phyloP scores from a whole-genome alignment of 2,329 filamentous ascomycete species.

The Mollisia scopiformis region DNA sequence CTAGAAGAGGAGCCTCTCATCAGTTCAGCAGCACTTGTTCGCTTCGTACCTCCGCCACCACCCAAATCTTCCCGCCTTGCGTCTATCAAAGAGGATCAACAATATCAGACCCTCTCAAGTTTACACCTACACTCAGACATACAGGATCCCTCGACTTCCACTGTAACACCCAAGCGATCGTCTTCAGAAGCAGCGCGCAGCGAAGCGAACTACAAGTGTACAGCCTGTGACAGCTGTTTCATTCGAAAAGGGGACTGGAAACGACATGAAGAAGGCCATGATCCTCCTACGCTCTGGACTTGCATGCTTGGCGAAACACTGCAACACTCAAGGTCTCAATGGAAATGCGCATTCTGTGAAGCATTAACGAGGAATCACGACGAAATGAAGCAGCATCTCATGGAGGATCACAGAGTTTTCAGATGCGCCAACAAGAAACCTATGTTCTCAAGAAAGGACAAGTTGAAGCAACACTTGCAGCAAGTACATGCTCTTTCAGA shows the following conservation, averaged over 20 bases:
- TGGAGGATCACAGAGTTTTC: conserved; percentile 21
- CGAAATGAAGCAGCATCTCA: conserved; percentile 21
- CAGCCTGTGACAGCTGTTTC: conserved; percentile 20
- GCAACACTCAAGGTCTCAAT: neutral
- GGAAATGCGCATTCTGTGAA: conserved; percentile 26
- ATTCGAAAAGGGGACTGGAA: conserved; percentile 28
- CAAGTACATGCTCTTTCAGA: conserved; percentile 24
- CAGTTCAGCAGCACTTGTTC: neutral
- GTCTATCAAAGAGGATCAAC: neutral
- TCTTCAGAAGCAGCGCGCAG: neutral
- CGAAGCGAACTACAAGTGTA: conserved; percentile 24
- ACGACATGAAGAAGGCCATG: conserved; percentile 28
- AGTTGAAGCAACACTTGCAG: conserved; percentile 28
- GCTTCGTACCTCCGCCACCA: neutral
- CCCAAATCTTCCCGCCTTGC: neutral
- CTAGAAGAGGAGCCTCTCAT: neutral
- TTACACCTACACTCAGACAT: no score
- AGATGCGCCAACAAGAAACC: conserved; percentile 18
- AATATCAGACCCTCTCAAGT: no score
- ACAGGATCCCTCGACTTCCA: neutral
- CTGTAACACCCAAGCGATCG: neutral
- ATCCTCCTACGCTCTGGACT: conserved; percentile 27
- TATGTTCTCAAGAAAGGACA: conserved; percentile 27
- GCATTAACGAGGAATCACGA: conserved; percentile 5
- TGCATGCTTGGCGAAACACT: conserved; percentile 23